These are phyloP conservation scores for Benincasa hispida DNA, from an alignment of 306 rosid species.

Conservation along the genomic window DNA sequence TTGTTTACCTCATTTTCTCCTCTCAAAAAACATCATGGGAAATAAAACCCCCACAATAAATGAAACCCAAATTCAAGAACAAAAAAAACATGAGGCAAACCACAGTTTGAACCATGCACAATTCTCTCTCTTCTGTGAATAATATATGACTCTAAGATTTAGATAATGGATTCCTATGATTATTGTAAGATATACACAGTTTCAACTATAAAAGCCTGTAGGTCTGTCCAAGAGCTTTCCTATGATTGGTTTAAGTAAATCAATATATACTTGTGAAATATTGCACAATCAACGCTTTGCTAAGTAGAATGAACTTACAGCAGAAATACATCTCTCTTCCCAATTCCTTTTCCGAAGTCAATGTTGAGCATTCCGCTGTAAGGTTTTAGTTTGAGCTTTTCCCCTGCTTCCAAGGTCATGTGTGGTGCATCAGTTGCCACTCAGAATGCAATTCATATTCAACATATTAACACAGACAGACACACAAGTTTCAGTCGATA, in stretches of 20 bases:
- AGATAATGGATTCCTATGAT: not conserved
- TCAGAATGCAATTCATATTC: constrained; percentile 17
- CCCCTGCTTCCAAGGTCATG: constrained; percentile 55
- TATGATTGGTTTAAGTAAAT: not conserved
- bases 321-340: constrained; percentile 83
- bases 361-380: constrained; percentile 89
- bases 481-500: constrained; percentile 3
- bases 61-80: no score
- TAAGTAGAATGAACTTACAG: constrained; percentile 47
- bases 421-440: constrained; percentile 18
- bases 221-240: not conserved
- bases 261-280: not conserved
- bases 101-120: no score
- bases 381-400: constrained; percentile 76
- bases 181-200: not conserved
- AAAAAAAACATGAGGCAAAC: no score
- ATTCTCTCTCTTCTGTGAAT: no score
- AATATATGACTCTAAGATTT: no score
- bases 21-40: no score
- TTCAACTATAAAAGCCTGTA: not conserved
- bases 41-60: no score
- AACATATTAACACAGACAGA: not conserved
- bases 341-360: constrained; percentile 92
- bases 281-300: constrained; percentile 9
- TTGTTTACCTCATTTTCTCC: no score